Evolutionary conservation across 495 filamentous ascomycete species (phyloP), one percentile per base, ranked within the genome.

Genomic region (Pyrenula aspistea): DNA sequence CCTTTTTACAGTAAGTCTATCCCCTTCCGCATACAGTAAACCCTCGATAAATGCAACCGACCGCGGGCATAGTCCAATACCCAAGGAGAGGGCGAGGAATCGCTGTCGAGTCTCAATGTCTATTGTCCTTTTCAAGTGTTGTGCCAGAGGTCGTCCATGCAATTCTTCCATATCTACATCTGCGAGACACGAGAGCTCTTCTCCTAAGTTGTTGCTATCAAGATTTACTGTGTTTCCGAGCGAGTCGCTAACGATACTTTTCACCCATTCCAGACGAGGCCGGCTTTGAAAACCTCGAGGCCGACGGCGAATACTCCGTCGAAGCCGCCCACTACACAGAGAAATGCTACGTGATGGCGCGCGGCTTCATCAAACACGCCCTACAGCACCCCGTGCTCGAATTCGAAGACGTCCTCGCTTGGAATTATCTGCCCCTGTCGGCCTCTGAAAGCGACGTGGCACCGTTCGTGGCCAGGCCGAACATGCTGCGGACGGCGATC

Each of bases 1-100:
- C 82, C 82, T 2, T 85, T 79, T 60, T 84, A 81, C 62, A 86
- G 78, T 81, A 71, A 64, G 78, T 70, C 49, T 3, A 25, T 2
- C 48, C 47, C 4, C 53, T 57, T 50, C 10, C 48, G n/a, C n/a
- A n/a, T n/a, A n/a, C n/a, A n/a, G n/a, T n/a, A n/a, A n/a, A n/a
- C n/a, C n/a, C n/a, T n/a, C n/a, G n/a, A n/a, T n/a, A n/a, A n/a
- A n/a, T n/a, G n/a, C n/a, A n/a, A n/a, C n/a, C n/a, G n/a, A n/a
- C n/a, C n/a, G n/a, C n/a, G n/a, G n/a, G n/a, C n/a, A n/a, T n/a
- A n/a, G n/a, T n/a, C n/a, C n/a, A n/a, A n/a, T n/a, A n/a, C n/a
- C n/a, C n/a, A n/a, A n/a, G n/a, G n/a, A n/a, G n/a, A n/a, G n/a
- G n/a, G n/a, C n/a, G n/a, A n/a, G n/a, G n/a, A n/a, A n/a, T n/a